phyloP scores from a whole-genome alignment of 257 asterid species.

The Plantago elongata region DNA sequence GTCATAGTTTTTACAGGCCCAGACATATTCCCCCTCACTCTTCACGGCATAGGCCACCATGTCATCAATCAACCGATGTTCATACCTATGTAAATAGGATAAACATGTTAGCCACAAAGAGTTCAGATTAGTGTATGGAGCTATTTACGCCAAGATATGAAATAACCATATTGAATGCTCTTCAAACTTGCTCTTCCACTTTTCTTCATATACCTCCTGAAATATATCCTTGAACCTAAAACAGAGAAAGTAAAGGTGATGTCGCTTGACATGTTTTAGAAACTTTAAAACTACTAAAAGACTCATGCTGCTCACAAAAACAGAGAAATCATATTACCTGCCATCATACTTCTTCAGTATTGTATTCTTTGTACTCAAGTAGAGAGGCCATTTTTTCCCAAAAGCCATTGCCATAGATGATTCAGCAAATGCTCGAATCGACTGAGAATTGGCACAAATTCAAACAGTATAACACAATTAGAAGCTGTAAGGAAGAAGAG shows the following conservation, averaged over 20 bases:
- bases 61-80: constrained; percentile 94
- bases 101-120: constrained; percentile 4
- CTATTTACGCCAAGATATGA: constrained; percentile 14
- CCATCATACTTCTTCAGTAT: constrained; percentile 92
- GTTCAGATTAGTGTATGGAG: constrained; percentile 5
- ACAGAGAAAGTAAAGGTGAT: constrained; percentile 7
- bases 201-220: constrained; percentile 84
- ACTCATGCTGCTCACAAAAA: constrained; percentile 5
- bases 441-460: constrained; percentile 38
- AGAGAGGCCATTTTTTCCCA: constrained; percentile 87
- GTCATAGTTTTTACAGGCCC: constrained; percentile 97
- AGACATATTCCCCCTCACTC: constrained; percentile 93
- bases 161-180: constrained; percentile 75
- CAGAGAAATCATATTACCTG: constrained; percentile 40
- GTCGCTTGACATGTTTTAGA: constrained; percentile 5
- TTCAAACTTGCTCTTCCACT: constrained; percentile 77
- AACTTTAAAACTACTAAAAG: neutral
- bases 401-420: constrained; percentile 88
- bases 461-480: constrained; percentile 5
- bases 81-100: constrained; percentile 50
- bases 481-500: constrained; percentile 9
- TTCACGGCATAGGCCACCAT: constrained; percentile 94
- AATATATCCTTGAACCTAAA: constrained; percentile 84
- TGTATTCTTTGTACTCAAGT: constrained; percentile 88
- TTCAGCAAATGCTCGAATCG: constrained; percentile 88